These are phyloP conservation scores for Ambrosiella beaveri DNA, from an alignment of 2,329 filamentous ascomycete species.

Conservation along the genomic window DNA sequence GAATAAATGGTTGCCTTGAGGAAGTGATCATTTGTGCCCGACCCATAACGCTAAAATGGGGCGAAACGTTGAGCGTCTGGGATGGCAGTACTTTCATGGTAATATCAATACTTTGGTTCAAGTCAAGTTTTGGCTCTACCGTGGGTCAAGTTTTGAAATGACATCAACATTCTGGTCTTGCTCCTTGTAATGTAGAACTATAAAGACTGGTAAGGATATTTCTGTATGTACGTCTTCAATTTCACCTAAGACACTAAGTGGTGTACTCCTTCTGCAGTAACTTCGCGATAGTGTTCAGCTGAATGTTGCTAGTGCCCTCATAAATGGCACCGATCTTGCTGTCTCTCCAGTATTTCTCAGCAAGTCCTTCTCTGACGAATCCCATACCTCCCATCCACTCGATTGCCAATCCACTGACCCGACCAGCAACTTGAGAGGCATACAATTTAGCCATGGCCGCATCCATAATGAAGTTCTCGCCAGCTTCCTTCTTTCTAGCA, in stretches of 20 bases:
- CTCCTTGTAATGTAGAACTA: too few relatives aligned
- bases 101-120: too few relatives aligned
- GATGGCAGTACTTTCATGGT: too few relatives aligned
- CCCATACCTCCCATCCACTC: conserved; percentile 99
- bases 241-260: conserved; percentile 14
- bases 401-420: conserved; percentile 68
- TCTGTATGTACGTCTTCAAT: background rate
- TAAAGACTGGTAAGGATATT: too few relatives aligned
- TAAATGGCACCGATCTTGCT: conserved; percentile 98
- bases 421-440: conserved; percentile 78
- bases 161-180: too few relatives aligned
- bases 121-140: too few relatives aligned
- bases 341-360: conserved; percentile 95
- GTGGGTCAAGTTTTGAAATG: too few relatives aligned
- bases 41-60: too few relatives aligned
- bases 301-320: conserved; percentile 72
- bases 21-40: too few relatives aligned
- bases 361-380: conserved; percentile 86
- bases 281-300: conserved; percentile 50
- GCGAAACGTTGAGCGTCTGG: too few relatives aligned
- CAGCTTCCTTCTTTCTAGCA: conserved; percentile 92
- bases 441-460: conserved; percentile 98
- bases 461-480: conserved; percentile 85
- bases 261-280: conserved; percentile 45
- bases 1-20: too few relatives aligned